phyloP scores from a whole-genome alignment of 2,329 filamentous ascomycete species.

The Chaetomium sp. region DNA sequence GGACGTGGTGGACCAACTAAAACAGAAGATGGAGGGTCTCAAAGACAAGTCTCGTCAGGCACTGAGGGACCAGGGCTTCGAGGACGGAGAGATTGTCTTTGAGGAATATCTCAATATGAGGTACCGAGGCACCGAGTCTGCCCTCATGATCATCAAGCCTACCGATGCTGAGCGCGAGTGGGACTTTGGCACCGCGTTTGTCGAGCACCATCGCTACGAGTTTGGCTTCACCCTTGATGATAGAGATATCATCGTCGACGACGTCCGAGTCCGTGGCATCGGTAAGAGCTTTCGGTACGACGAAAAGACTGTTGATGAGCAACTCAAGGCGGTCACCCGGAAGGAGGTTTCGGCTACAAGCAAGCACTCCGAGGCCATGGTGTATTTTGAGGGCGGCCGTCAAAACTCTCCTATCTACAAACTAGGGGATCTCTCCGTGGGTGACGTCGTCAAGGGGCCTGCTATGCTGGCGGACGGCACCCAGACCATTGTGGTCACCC shows the following conservation, averaged over 20 bases:
- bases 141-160: slow-evolving; percentile 84
- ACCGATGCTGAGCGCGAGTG: slow-evolving; percentile 59
- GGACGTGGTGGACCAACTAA: slow-evolving; percentile 63
- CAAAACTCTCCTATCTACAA: slow-evolving; percentile 80
- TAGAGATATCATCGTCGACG: slow-evolving; percentile 85
- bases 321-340: slow-evolving; percentile 69
- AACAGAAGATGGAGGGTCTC: slow-evolving; percentile 74
- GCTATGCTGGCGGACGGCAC: slow-evolving; percentile 85
- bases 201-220: slow-evolving; percentile 86
- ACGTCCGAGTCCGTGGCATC: slow-evolving; percentile 84
- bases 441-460: slow-evolving; percentile 74
- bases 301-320: slow-evolving; percentile 81
- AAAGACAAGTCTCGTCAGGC: slow-evolving; percentile 72
- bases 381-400: slow-evolving; percentile 84
- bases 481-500: slow-evolving; percentile 89
- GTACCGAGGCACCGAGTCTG: slow-evolving; percentile 87
- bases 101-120: slow-evolving; percentile 95
- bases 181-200: slow-evolving; percentile 82
- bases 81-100: slow-evolving; percentile 72
- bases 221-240: slow-evolving; percentile 88
- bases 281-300: slow-evolving; percentile 82
- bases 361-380: slow-evolving; percentile 65
- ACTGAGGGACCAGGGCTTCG: slow-evolving; percentile 77
- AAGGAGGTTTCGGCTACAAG: slow-evolving; percentile 61
- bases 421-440: slow-evolving; percentile 71